Evolutionary conservation across 2,329 filamentous ascomycete genomes (phyloP).

Genomic region (Proliferodiscus dingleyae): DNA sequence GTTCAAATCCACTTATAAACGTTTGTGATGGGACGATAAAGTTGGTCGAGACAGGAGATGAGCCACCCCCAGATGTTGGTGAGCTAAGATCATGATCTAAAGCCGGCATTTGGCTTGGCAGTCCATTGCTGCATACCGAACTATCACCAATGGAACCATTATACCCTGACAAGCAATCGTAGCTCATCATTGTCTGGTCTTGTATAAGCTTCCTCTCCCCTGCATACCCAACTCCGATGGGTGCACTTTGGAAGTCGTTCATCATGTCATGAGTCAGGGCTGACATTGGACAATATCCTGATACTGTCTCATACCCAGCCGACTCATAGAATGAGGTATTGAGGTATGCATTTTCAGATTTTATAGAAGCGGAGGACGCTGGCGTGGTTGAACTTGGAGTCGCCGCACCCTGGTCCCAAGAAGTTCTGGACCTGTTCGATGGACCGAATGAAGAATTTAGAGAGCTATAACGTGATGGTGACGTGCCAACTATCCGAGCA

Average conservation of each 20-base stretch:
- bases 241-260: slow-evolving; percentile 1
- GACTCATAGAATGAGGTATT: slow-evolving; percentile 10
- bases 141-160: slow-evolving; percentile 2
- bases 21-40: slow-evolving; percentile 27
- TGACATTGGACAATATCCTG: slow-evolving; percentile 14
- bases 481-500: slow-evolving; percentile 6
- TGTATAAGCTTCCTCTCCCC: slow-evolving; percentile 2
- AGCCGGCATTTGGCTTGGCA: slow-evolving; percentile 14
- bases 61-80: slow-evolving; percentile 13
- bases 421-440: slow-evolving; percentile 12
- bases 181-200: slow-evolving; percentile 8
- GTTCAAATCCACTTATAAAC: slow-evolving; percentile 18
- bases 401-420: slow-evolving; percentile 2
- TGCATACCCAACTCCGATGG: slow-evolving; percentile 1
- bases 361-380: slow-evolving; percentile 6
- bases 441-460: slow-evolving; percentile 14
- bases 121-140: slow-evolving; percentile 7
- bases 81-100: slow-evolving; percentile 19
- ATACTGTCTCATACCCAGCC: slow-evolving; percentile 3
- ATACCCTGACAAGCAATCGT: slow-evolving; percentile 7
- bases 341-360: slow-evolving; percentile 15
- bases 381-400: slow-evolving; percentile 14
- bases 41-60: slow-evolving; percentile 13
- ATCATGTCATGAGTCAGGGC: slow-evolving; percentile 14
- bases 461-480: slow-evolving; percentile 5